A percentile compares a stretch with the other conserved stretches of the same genome.
phyloP scores from a whole-genome alignment of 495 filamentous ascomycete genomes.

The Xylaria venustula region DNA sequence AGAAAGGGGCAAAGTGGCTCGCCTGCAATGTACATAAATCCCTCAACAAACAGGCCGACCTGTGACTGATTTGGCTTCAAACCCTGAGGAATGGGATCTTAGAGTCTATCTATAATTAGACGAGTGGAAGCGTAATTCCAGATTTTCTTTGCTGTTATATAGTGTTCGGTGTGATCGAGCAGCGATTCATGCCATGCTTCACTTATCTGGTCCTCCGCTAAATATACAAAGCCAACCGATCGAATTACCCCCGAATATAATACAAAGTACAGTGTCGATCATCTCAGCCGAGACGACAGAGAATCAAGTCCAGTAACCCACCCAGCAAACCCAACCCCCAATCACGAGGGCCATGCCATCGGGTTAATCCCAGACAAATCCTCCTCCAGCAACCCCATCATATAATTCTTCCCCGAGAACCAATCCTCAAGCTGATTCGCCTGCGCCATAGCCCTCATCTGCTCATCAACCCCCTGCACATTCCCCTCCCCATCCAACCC shows the following conservation, averaged over 20 bases:
- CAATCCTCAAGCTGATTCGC: slow-evolving; percentile 59
- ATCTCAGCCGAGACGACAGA: neutral
- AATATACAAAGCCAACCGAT: neutral
- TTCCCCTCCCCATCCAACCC: neutral
- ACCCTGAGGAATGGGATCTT: neutral
- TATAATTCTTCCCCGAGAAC: slow-evolving; percentile 66
- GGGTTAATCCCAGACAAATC: slow-evolving; percentile 55
- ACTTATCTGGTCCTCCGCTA: neutral
- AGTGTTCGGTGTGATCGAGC: neutral
- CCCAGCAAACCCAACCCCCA: too few species aligned
- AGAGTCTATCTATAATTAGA: neutral
- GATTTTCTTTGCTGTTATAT: neutral
- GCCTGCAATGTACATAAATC: slow-evolving; percentile 11
- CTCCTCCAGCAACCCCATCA: slow-evolving; percentile 62
- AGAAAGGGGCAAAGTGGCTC: neutral
- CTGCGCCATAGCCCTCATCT: slow-evolving; percentile 28
- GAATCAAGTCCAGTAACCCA: too few species aligned
- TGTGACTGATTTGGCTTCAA: neutral
- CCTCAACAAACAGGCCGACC: neutral
- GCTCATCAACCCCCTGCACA: slow-evolving; percentile 1
- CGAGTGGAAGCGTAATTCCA: neutral
- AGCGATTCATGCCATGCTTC: neutral
- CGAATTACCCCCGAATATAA: neutral
- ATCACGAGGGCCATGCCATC: slow-evolving; percentile 33
- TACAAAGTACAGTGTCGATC: neutral